Percentiles rank a stretch among this genome's conserved stretches.
Conservation (phyloP, 352 stramenopile genomes). For the Aphanomyces astaci region DNA sequence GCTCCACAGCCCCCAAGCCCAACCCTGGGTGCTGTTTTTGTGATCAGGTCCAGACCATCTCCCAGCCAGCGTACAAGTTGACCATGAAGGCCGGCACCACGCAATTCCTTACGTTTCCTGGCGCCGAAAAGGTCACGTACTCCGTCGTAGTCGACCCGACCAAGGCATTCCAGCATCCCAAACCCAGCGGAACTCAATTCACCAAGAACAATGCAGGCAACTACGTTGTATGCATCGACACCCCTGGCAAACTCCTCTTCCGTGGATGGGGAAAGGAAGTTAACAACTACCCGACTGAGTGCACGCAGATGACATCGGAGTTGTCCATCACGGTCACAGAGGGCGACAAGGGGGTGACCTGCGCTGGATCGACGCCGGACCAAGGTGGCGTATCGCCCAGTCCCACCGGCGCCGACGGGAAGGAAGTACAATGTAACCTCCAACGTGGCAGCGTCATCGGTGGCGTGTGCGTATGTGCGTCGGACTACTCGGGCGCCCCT, state of each 20-base stretch:
- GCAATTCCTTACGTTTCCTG: constrained; percentile 4
- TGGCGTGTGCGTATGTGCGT: constrained; percentile 4
- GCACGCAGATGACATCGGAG: constrained; percentile 9
- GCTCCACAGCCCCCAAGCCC: background rate
- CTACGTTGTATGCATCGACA: constrained; percentile 18
- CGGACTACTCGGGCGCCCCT: constrained; percentile 14
- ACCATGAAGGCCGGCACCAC: background rate
- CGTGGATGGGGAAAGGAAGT: constrained; percentile 4
- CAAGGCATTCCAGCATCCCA: background rate
- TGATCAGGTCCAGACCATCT: background rate
- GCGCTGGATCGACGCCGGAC: background rate
- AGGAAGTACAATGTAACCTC: background rate
- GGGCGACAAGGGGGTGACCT: background rate
- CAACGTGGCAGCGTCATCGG: constrained; percentile 9
- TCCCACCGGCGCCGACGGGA: background rate
- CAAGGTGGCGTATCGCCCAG: background rate
- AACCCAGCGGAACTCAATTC: background rate
- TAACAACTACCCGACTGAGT: constrained; percentile 4
- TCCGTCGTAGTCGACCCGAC: background rate
- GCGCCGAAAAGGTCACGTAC: constrained; percentile 13
- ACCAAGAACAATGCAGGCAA: constrained; percentile 6
- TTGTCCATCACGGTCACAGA: constrained; percentile 10
- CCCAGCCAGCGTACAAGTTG: background rate
- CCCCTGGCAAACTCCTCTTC: background rate
- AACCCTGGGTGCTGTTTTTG: constrained; percentile 21